Base-by-base conservation (phyloP, 768 basidiomycete genomes). In the Paxillus ammoniavirescens region DNA sequence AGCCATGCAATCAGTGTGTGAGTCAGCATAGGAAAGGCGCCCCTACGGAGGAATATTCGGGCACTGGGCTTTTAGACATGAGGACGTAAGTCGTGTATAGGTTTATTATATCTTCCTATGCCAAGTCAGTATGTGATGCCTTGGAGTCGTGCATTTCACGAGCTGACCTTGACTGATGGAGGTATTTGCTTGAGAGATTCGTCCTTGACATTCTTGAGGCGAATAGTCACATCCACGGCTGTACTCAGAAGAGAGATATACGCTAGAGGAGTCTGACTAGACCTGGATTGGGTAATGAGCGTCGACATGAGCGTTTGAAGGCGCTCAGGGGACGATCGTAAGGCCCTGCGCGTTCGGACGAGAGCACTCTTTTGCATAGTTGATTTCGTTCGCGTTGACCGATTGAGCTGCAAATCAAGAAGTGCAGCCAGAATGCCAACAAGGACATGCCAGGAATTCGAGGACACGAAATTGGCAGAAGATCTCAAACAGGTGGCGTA, bases 211-310 rank as follows among this genome's bases (percentile, higher is more conserved):
- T 78, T 66, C 69, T 86, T 88, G 28, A 94, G 72, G 17, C 85
- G 82, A 23, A 88, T 73, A 7, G 82, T 73, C 13, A 95, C 93
- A 57, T 86, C 85, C 47, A 92, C 67, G 1, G 84, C 77, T 8
- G 84, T 78, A 2, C 91, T 84, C 4, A 94, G 66, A 3, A 98
- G 72, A 1, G 86, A 74, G 0, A 78, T 64, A 14, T 72, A 65
- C 23, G 67, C 54, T 10, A 75, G 63, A 0, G 80, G 72, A 1
- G 72, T 72, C 23, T 80, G 70, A 30, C 74, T 74, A 0, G 80
- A 64, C 63, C 85, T 87, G 35, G 79, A 69, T 6, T 74, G 72
- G 1, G 73, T 61, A 28, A 91, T 63, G 6, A 89, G 69, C 0
- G 81, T 79, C 5, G 71, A 68, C 36, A 91, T 80, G 26, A 89